These are phyloP conservation scores for Kondoa malvinella DNA, from an alignment of 768 basidiomycete genomes.

Conservation along the genomic window DNA sequence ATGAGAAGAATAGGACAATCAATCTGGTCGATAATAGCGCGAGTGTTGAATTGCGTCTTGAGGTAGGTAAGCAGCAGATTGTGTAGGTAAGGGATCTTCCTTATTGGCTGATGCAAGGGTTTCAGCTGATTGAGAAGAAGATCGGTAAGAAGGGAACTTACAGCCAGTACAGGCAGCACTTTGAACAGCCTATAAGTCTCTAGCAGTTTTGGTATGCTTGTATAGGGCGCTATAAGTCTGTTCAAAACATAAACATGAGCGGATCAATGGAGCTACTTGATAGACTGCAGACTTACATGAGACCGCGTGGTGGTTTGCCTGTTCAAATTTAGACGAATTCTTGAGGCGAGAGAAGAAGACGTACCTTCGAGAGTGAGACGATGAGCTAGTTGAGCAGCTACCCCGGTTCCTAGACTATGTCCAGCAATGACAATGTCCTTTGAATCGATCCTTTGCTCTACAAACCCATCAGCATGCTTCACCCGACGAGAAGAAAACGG, in stretches of 20 bases:
- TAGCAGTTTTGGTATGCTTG: conserved; percentile 11
- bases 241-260: conserved; percentile 10
- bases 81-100: not conserved
- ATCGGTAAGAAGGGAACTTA: not conserved
- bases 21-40: conserved; percentile 3
- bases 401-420: conserved; percentile 76
- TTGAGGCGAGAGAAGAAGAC: conserved; percentile 7
- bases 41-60: conserved; percentile 8
- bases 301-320: too few species aligned
- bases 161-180: conserved; percentile 11
- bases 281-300: too few species aligned
- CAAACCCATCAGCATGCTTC: not conserved
- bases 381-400: conserved; percentile 39
- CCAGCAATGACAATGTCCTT: conserved; percentile 58
- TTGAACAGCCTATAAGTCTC: conserved; percentile 12
- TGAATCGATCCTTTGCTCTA: conserved; percentile 40
- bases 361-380: conserved; percentile 35
- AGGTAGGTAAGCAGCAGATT: conserved; percentile 9
- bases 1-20: conserved; percentile 14
- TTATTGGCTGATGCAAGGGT: not conserved
- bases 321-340: not conserved
- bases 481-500: not conserved
- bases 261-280: too few species aligned
- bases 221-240: conserved; percentile 15
- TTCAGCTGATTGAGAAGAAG: not conserved